phyloP scores from a whole-genome alignment of 2,329 filamentous ascomycete species.

The Botryotinia convoluta region DNA sequence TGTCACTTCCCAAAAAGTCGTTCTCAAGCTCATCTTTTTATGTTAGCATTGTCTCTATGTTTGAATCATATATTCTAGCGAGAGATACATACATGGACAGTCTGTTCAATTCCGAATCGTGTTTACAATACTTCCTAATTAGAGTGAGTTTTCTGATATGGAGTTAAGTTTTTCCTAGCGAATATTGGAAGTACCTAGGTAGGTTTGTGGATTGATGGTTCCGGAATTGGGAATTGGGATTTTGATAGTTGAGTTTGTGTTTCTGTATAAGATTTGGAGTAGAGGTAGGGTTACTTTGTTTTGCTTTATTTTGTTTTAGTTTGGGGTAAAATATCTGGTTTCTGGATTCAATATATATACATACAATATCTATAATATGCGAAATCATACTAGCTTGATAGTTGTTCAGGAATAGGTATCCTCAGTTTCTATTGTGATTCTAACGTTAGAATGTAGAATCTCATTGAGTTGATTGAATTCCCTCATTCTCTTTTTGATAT shows the following conservation, averaged over 20 bases:
- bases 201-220: too few species aligned
- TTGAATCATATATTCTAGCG: fast-evolving
- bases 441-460: not conserved
- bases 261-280: too few species aligned
- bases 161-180: too few species aligned
- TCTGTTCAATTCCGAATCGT: not conserved
- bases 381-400: not conserved
- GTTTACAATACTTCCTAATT: not conserved
- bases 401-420: not conserved
- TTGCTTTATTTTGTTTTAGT: too few species aligned
- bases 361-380: not conserved
- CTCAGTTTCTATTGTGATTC: not conserved
- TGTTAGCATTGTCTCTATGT: not conserved
- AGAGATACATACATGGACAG: not conserved
- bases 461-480: fast-evolving
- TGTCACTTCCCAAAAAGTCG: not conserved
- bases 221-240: too few species aligned
- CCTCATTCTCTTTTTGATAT: not conserved
- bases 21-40: not conserved
- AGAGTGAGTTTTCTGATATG: not conserved
- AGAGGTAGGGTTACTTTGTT: too few species aligned
- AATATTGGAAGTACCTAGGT: too few species aligned
- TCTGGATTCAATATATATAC: not conserved
- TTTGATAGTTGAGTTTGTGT: too few species aligned
- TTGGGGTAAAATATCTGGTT: not conserved